These are phyloP conservation scores for Tagetes patula DNA, from an alignment of 129 eudicot genomes.

Conservation along the genomic window DNA sequence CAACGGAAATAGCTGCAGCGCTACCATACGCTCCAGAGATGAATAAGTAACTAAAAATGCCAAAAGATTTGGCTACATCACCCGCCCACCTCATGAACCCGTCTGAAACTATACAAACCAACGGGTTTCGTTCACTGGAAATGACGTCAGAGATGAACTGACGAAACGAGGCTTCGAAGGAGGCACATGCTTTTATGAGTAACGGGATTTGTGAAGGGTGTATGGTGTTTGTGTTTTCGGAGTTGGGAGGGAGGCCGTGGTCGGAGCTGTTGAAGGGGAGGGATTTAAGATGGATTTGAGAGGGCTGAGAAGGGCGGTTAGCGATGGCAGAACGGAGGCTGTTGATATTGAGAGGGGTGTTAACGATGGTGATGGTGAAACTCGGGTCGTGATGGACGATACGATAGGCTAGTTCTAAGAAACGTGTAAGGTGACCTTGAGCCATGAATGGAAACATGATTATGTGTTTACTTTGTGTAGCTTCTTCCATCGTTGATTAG, in stretches of 20 bases:
- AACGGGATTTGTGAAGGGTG: too few relatives aligned
- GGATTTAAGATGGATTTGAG: too few relatives aligned
- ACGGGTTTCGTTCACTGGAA: conserved; percentile 12
- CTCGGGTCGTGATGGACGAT: conserved; percentile 33
- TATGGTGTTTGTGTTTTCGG: too few relatives aligned
- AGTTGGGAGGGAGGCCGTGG: too few relatives aligned
- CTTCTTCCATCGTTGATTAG: conserved; percentile 3
- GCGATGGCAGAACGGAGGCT: conserved; percentile 44
- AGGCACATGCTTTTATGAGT: too few relatives aligned
- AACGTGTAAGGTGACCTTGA: conserved; percentile 70
- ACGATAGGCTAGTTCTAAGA: conserved; percentile 44
- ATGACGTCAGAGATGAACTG: conserved; percentile 26
- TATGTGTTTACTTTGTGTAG: conserved; percentile 27
- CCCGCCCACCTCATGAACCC: conserved; percentile 65
- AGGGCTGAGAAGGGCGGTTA: conserved; percentile 7
- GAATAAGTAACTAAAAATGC: conserved; percentile 40
- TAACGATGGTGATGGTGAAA: conserved; percentile 49
- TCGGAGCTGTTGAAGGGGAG: too few relatives aligned
- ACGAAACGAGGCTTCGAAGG: conserved; percentile 18
- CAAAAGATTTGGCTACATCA: conserved; percentile 42
- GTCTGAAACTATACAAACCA: conserved; percentile 68
- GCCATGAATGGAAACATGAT: conserved; percentile 65
- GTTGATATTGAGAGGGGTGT: conserved; percentile 49
- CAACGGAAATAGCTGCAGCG: conserved; percentile 27
- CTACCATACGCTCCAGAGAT: conserved; percentile 81